These are phyloP conservation scores for Filosporella fistucella DNA, from an alignment of 495 filamentous ascomycete species.

Conservation along the genomic window DNA sequence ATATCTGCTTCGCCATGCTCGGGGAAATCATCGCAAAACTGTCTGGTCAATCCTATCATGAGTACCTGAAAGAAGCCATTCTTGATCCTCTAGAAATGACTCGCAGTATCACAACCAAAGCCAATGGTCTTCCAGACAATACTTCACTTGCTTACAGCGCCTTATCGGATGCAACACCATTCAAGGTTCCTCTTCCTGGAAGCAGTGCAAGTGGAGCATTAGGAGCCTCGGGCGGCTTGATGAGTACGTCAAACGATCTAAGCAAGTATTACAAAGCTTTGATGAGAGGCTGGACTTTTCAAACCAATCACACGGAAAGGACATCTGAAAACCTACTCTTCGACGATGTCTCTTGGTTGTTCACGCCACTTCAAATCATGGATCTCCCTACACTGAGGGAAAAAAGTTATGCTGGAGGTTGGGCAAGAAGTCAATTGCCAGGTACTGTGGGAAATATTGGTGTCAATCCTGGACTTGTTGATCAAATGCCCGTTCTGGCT, in stretches of 20 bases:
- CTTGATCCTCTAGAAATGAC: conserved; percentile 7
- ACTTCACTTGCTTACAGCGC: neutral
- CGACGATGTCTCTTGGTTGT: neutral
- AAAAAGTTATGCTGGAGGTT: conserved; percentile 14
- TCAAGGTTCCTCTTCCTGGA: neutral
- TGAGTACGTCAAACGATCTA: conserved; percentile 15
- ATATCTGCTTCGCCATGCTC: conserved; percentile 22
- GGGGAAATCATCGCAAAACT: conserved; percentile 22
- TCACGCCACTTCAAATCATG: conserved; percentile 6
- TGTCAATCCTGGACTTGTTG: neutral
- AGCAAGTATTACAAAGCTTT: conserved; percentile 9
- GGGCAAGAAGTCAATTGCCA: conserved; percentile 17
- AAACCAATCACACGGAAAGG: conserved; percentile 9
- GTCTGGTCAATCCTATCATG: conserved; percentile 7
- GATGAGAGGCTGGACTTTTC: neutral
- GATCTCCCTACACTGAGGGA: conserved; percentile 1
- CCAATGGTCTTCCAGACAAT: conserved; percentile 1
- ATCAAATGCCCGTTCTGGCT: conserved; percentile 20
- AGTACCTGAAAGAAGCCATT: conserved; percentile 13
- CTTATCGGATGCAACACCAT: neutral
- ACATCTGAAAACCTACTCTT: neutral
- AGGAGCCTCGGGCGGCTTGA: conserved; percentile 12
- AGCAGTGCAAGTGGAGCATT: neutral
- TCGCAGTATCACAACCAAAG: neutral
- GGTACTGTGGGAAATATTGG: conserved; percentile 10